Conservation (phyloP, 2,329 filamentous ascomycete genomes). For the Helotiales sp. region DNA sequence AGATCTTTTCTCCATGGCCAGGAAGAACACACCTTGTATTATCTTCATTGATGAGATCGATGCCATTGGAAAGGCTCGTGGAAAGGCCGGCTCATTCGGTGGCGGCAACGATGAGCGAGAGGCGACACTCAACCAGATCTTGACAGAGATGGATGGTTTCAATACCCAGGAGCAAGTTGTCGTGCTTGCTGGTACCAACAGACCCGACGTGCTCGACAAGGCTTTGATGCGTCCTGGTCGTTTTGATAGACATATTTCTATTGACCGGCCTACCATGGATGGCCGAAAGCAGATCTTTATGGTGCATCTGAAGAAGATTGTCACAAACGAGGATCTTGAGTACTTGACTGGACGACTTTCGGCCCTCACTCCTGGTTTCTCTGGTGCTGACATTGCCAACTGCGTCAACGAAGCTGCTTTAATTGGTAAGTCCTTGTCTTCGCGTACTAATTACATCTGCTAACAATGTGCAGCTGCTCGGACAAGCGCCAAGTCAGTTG, state of each 20-base stretch:
- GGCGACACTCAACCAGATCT: constrained; percentile 94
- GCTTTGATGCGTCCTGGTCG: constrained; percentile 95
- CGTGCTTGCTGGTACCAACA: constrained; percentile 93
- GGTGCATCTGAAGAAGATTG: constrained; percentile 92
- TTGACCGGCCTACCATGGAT: constrained; percentile 95
- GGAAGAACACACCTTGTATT: constrained; percentile 96
- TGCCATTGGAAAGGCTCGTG: constrained; percentile 88
- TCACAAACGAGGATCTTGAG: constrained; percentile 87
- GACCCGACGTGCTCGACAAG: constrained; percentile 91
- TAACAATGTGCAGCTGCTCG: constrained; percentile 71
- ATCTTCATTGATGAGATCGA: constrained; percentile 99
- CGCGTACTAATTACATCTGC: constrained; percentile 24
- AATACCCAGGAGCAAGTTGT: constrained; percentile 96
- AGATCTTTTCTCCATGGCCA: constrained; percentile 89
- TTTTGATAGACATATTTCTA: constrained; percentile 94
- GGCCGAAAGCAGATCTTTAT: constrained; percentile 94
- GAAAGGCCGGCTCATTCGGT: constrained; percentile 74
- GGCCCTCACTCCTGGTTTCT: constrained; percentile 92
- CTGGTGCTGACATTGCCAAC: constrained; percentile 97
- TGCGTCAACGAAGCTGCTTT: constrained; percentile 97
- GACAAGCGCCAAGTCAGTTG: constrained; percentile 74
- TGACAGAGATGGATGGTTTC: constrained; percentile 99
- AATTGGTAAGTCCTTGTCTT: constrained; percentile 66
- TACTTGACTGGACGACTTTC: constrained; percentile 85
- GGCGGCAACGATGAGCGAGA: constrained; percentile 97